Evolutionary conservation across 2,329 filamentous ascomycete species (phyloP).

Genomic region (Dactylonectria estremocensis): DNA sequence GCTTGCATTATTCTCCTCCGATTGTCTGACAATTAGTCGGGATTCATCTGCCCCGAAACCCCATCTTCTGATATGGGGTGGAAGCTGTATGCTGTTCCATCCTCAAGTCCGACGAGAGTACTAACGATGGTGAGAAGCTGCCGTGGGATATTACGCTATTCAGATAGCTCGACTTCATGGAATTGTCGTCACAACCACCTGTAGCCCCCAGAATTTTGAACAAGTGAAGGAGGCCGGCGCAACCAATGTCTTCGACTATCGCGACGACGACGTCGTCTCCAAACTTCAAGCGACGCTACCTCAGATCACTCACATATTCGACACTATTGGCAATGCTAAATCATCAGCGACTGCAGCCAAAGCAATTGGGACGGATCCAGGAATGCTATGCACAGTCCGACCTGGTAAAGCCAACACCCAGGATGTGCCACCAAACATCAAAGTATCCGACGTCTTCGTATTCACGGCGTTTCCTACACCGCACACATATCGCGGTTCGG

Average conservation of each 20-base stretch:
- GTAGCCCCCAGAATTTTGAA: slow-evolving; percentile 51
- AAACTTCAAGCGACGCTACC: slow-evolving; percentile 52
- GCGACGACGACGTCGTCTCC: slow-evolving; percentile 51
- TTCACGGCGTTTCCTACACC: slow-evolving; percentile 61
- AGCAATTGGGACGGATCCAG: slow-evolving; percentile 40
- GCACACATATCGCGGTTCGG: slow-evolving; percentile 52
- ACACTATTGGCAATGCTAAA: slow-evolving; percentile 57
- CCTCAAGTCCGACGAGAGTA: too few species aligned
- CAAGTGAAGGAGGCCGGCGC: slow-evolving; percentile 52
- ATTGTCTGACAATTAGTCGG: slow-evolving; percentile 51
- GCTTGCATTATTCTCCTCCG: slow-evolving; percentile 56
- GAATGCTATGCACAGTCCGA: slow-evolving; percentile 58
- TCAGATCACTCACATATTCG: slow-evolving; percentile 55
- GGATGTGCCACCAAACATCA: slow-evolving; percentile 49
- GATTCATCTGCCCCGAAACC: neutral
- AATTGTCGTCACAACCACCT: slow-evolving; percentile 53
- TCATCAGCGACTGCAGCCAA: slow-evolving; percentile 53
- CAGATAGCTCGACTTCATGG: slow-evolving; percentile 52
- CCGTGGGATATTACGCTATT: slow-evolving; percentile 43
- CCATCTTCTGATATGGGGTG: slow-evolving; percentile 57
- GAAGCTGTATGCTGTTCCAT: slow-evolving; percentile 52
- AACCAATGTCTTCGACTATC: slow-evolving; percentile 58
- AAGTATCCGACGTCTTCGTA: slow-evolving; percentile 60
- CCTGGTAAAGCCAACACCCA: slow-evolving; percentile 59
- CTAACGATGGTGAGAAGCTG: slow-evolving; percentile 32